These are phyloP conservation scores for Kwoniella bestiolae DNA, from an alignment of 768 basidiomycete species.

Conservation along the genomic window DNA sequence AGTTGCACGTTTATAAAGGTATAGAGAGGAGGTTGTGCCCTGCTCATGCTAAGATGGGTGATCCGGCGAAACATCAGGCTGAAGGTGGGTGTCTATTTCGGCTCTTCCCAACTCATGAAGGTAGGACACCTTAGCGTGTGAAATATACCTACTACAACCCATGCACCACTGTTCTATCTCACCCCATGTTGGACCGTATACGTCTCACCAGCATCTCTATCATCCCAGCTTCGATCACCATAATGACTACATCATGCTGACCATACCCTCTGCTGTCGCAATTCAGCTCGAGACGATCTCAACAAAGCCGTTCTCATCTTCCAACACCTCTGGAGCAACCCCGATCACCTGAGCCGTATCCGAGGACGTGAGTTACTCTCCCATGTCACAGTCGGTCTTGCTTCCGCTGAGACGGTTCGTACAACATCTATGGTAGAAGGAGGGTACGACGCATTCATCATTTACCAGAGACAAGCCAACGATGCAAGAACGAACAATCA, in stretches of 20 bases:
- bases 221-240: background rate
- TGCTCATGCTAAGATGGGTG: slow-evolving; percentile 11
- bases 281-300: background rate
- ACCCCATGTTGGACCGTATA: no score
- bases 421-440: background rate
- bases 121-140: no score
- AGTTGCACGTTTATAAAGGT: slow-evolving; percentile 1
- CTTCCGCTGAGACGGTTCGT: no score
- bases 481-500: background rate
- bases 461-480: background rate
- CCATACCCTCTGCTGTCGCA: no score
- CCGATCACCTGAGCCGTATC: background rate
- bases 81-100: slow-evolving; percentile 11
- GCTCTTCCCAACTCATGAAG: no score
- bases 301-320: background rate
- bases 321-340: background rate
- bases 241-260: no score
- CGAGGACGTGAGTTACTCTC: background rate
- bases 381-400: no score
- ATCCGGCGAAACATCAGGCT: slow-evolving; percentile 6
- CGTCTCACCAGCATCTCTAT: no score
- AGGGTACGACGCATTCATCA: background rate
- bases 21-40: slow-evolving; percentile 8
- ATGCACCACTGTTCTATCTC: no score
- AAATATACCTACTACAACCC: no score